Conservation (phyloP, 1,139 yeast species). For the Kluyveromyces marxianus region DNA sequence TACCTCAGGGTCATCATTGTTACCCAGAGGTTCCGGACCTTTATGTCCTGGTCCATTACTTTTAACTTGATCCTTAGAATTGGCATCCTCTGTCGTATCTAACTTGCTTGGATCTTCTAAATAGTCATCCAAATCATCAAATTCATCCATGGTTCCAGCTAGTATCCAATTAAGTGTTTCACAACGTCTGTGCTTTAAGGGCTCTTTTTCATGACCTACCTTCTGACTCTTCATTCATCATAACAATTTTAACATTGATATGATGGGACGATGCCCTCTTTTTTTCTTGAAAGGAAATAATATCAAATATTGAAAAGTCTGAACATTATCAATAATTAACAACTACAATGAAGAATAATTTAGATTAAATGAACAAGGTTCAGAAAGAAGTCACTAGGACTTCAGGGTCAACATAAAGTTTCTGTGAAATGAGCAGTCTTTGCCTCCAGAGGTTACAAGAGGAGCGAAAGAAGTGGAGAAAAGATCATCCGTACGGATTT, state of each 20-base stretch:
- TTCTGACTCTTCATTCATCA: no score
- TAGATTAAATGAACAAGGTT: no score
- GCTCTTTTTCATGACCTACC: no score
- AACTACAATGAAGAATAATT: no score
- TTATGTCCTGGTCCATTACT: not conserved
- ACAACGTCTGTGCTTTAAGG: no score
- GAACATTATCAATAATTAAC: no score
- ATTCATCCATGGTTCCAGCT: conserved; percentile 41
- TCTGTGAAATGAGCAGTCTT: conserved; percentile 35
- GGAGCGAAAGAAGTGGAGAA: conserved; percentile 95
- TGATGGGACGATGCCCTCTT: no score
- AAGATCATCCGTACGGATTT: conserved; percentile 97
- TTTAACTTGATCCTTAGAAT: conserved; percentile 1
- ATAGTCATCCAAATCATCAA: conserved; percentile 69
- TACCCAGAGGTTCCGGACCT: not conserved
- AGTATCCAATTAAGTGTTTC: conserved; percentile 2
- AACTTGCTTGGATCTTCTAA: conserved; percentile 67
- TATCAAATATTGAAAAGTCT: no score
- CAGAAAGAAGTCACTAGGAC: no score
- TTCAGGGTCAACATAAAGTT: not conserved
- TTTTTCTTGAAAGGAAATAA: no score
- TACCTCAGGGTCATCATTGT: conserved; percentile 17
- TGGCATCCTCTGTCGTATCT: conserved; percentile 19
- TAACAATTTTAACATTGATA: no score
- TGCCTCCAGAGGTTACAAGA: conserved; percentile 78